These are phyloP conservation scores for Pichia gijzeniarum DNA, from an alignment of 805 yeast species.

Conservation along the genomic window DNA sequence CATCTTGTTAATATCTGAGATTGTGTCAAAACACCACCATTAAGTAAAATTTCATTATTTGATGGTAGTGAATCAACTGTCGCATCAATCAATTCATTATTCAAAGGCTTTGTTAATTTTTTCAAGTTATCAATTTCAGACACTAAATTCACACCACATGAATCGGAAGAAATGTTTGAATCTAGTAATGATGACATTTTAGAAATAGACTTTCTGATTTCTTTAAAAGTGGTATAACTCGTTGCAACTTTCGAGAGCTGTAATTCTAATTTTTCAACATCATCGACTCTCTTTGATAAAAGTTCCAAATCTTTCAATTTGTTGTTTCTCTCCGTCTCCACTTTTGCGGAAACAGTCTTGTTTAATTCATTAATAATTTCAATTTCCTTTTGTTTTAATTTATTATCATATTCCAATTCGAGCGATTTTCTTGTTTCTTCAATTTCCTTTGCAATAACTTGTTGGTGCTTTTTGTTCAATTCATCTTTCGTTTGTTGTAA, in stretches of 20 bases:
- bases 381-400: conserved; percentile 57
- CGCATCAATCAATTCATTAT: conserved; percentile 29
- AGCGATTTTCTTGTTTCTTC: conserved; percentile 60
- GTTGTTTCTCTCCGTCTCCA: conserved; percentile 72
- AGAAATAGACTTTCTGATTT: conserved; percentile 39
- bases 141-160: conserved; percentile 44
- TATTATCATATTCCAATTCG: conserved; percentile 66
- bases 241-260: conserved; percentile 38
- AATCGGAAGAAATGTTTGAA: conserved; percentile 31
- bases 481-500: conserved; percentile 50
- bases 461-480: conserved; percentile 53
- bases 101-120: conserved; percentile 33
- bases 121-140: conserved; percentile 32
- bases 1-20: conserved; percentile 77
- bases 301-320: conserved; percentile 64
- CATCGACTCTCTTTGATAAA: conserved; percentile 46
- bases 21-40: conserved; percentile 62
- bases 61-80: conserved; percentile 43
- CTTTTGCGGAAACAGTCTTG: conserved; percentile 46
- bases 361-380: conserved; percentile 66
- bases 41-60: conserved; percentile 31
- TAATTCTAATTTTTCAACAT: conserved; percentile 49
- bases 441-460: conserved; percentile 56
- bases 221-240: conserved; percentile 31
- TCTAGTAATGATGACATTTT: conserved; percentile 35